Conservation (phyloP, 1,139 yeast genomes). For the Yamadazyma taylorii region DNA sequence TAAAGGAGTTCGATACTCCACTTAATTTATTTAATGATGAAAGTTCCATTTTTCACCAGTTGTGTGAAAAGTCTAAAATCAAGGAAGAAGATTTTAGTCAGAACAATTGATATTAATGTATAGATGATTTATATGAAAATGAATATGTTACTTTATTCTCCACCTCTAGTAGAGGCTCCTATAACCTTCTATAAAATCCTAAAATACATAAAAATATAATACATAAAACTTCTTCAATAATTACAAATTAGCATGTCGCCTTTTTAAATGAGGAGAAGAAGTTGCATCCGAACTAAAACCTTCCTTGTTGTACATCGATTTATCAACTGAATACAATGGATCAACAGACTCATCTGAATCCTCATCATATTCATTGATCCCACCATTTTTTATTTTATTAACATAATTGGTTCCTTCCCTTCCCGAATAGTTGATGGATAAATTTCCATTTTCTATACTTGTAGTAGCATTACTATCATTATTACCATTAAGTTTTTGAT, state of each 20-base stretch:
- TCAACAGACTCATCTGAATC: conserved; percentile 14
- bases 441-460: background rate
- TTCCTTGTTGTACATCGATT: conserved; percentile 21
- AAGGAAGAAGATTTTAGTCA: conserved; percentile 11
- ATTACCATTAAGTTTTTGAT: background rate
- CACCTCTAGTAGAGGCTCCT: too few relatives aligned
- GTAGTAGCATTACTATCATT: background rate
- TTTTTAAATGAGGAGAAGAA: conserved; percentile 39
- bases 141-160: too few relatives aligned
- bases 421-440: background rate
- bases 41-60: conserved; percentile 40
- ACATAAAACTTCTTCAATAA: background rate
- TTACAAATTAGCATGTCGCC: conserved; percentile 19
- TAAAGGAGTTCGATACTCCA: conserved; percentile 52
- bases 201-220: conserved; percentile 1
- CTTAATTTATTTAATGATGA: conserved; percentile 30
- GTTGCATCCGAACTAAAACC: conserved; percentile 33
- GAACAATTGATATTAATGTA: background rate
- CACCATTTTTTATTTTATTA: conserved; percentile 5
- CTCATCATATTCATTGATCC: conserved; percentile 12
- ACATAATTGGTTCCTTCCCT: too few relatives aligned
- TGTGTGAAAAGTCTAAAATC: conserved; percentile 39
- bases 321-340: conserved; percentile 7
- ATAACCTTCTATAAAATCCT: background rate
- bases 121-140: too few relatives aligned